Conservation (phyloP, 148 eudicot genomes). For the Tetragonia tetragonoides region DNA sequence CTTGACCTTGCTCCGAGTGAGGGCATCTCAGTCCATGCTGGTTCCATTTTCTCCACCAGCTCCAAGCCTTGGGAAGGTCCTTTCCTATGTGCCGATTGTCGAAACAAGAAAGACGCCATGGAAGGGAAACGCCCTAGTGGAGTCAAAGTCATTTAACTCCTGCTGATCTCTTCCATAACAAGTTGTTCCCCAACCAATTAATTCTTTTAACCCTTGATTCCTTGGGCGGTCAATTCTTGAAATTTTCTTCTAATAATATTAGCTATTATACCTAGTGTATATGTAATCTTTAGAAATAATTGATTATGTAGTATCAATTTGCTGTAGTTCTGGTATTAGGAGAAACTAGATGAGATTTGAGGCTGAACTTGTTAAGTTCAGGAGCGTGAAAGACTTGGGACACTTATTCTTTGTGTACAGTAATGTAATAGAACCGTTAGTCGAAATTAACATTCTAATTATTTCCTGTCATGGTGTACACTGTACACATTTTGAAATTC, state of each 20-base stretch:
- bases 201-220: conserved; percentile 30
- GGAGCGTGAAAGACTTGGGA: not conserved
- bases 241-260: not conserved
- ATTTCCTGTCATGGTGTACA: too few species aligned
- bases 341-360: conserved; percentile 7
- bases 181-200: not conserved
- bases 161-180: not conserved
- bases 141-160: conserved; percentile 45
- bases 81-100: conserved; percentile 75
- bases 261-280: conserved; percentile 16
- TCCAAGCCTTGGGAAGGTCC: conserved; percentile 95
- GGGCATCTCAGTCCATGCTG: conserved; percentile 85
- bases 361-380: conserved; percentile 1
- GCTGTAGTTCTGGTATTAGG: conserved; percentile 4
- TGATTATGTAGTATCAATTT: not conserved
- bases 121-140: conserved; percentile 94
- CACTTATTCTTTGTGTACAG: conserved; percentile 10
- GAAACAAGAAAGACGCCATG: conserved; percentile 90
- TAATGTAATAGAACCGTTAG: conserved; percentile 1
- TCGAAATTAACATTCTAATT: not conserved
- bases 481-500: not conserved
- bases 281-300: conserved; percentile 6
- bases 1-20: conserved; percentile 73
- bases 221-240: conserved; percentile 16
- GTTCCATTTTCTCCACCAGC: conserved; percentile 82